Conservation (phyloP, 805 yeast genomes). For the Debaryomyces tyrocola region DNA sequence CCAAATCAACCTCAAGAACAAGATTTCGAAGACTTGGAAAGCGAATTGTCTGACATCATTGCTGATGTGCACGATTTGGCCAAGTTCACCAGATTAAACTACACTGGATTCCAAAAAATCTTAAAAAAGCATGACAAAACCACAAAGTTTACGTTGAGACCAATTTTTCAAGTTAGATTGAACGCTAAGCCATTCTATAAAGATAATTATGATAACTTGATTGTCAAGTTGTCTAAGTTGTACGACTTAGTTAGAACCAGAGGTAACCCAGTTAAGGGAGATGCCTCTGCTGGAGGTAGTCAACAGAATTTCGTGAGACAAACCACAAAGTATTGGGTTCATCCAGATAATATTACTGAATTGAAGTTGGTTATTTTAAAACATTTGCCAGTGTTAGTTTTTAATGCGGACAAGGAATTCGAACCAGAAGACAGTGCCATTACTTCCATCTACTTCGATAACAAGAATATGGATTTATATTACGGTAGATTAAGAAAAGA, state of each 20-base stretch:
- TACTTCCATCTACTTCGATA: conserved; percentile 94
- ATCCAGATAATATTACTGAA: conserved; percentile 96
- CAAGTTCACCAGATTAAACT: conserved; percentile 87
- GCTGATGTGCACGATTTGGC: conserved; percentile 98
- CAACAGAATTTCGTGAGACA: conserved; percentile 98
- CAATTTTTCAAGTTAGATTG: conserved; percentile 89
- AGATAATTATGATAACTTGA: conserved; percentile 86
- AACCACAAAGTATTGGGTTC: conserved; percentile 99
- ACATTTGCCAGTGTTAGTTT: conserved; percentile 95
- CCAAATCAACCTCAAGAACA: conserved; percentile 38
- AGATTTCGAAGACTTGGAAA: conserved; percentile 45
- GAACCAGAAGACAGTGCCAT: conserved; percentile 94
- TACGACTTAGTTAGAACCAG: conserved; percentile 94
- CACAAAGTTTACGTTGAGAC: conserved; percentile 70
- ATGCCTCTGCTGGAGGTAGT: conserved; percentile 95
- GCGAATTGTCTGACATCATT: conserved; percentile 66
- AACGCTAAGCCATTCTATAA: conserved; percentile 95
- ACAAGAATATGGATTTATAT: conserved; percentile 83
- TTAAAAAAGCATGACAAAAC: conserved; percentile 94
- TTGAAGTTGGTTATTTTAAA: conserved; percentile 87
- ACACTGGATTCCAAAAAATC: conserved; percentile 96
- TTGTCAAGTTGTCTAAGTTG: conserved; percentile 83
- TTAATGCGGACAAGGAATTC: conserved; percentile 94
- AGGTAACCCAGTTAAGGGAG: conserved; percentile 94
- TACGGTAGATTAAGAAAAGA: conserved; percentile 93